Evolutionary conservation across 2,329 filamentous ascomycete genomes (phyloP).

Genomic region (Colletotrichum eleusines): DNA sequence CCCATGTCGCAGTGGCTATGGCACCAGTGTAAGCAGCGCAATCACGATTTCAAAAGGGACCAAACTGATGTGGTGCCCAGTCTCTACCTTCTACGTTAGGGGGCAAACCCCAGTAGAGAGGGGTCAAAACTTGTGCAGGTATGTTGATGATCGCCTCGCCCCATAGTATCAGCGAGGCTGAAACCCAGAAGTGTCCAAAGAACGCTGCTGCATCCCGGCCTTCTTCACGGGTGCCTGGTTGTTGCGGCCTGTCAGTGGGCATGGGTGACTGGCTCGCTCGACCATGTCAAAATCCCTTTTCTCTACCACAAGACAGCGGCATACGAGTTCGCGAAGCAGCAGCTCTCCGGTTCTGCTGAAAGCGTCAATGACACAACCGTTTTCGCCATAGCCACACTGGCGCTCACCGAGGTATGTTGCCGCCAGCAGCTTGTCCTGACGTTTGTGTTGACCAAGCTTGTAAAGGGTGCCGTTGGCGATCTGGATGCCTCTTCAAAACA

Average conservation of each 20-base stretch:
- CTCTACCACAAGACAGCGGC: conserved; percentile 61
- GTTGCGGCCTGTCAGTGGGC: conserved; percentile 60
- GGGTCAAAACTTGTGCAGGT: conserved; percentile 51
- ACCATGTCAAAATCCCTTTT: conserved; percentile 59
- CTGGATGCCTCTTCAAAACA: conserved; percentile 58
- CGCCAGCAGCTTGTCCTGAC: not conserved
- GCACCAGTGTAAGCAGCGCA: conserved; percentile 49
- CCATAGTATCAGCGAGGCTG: conserved; percentile 25
- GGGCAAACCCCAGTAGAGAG: conserved; percentile 56
- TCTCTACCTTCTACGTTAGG: conserved; percentile 56
- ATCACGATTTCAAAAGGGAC: not conserved
- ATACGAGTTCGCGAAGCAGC: conserved; percentile 60
- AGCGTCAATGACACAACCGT: conserved; percentile 57
- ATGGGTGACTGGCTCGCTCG: conserved; percentile 59
- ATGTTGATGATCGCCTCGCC: conserved; percentile 30
- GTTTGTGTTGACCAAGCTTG: not conserved
- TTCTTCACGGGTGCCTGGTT: conserved; percentile 60
- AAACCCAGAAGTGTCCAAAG: conserved; percentile 53
- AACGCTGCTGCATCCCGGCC: conserved; percentile 58
- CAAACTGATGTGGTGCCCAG: conserved; percentile 44
- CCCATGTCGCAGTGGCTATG: conserved; percentile 52
- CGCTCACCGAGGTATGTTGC: conserved; percentile 56
- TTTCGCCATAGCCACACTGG: conserved; percentile 58
- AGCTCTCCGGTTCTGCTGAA: conserved; percentile 53
- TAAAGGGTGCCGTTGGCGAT: conserved; percentile 57